phyloP scores from a whole-genome alignment of 2,329 filamentous ascomycete species.

The Aureobasidium melanogenum region DNA sequence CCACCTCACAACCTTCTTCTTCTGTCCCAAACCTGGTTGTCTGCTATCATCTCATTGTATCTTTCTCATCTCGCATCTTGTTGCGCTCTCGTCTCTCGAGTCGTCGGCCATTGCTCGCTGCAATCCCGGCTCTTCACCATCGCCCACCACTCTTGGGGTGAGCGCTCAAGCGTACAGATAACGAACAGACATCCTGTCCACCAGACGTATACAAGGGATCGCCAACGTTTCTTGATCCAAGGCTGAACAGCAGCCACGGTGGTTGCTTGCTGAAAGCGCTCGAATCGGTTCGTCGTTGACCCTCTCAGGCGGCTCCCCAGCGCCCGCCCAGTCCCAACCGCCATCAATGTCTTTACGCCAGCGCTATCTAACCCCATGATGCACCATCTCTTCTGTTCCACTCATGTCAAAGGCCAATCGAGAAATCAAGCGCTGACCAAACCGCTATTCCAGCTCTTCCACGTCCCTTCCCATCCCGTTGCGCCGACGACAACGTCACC shows the following conservation, averaged over 20 bases:
- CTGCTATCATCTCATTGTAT: neutral
- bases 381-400: neutral
- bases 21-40: neutral
- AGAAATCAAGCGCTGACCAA: conserved; percentile 6
- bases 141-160: conserved; percentile 1
- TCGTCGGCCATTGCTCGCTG: conserved; percentile 3
- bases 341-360: conserved; percentile 10
- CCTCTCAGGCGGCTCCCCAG: conserved; percentile 5
- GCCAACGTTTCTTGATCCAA: neutral
- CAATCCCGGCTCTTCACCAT: conserved; percentile 1
- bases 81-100: conserved; percentile 1
- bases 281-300: conserved; percentile 4
- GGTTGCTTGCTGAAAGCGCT: neutral
- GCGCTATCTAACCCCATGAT: neutral
- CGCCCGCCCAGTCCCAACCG: conserved; percentile 7
- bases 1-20: neutral
- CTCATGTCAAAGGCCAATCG: neutral
- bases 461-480: conserved; percentile 15
- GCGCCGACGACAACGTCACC: conserved; percentile 23
- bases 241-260: neutral
- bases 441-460: neutral
- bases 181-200: neutral
- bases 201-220: neutral
- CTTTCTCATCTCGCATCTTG: neutral
- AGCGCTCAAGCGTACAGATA: neutral